These are phyloP conservation scores for Elongisporangium prolatum DNA, from an alignment of 352 stramenopile species.

Conservation along the genomic window DNA sequence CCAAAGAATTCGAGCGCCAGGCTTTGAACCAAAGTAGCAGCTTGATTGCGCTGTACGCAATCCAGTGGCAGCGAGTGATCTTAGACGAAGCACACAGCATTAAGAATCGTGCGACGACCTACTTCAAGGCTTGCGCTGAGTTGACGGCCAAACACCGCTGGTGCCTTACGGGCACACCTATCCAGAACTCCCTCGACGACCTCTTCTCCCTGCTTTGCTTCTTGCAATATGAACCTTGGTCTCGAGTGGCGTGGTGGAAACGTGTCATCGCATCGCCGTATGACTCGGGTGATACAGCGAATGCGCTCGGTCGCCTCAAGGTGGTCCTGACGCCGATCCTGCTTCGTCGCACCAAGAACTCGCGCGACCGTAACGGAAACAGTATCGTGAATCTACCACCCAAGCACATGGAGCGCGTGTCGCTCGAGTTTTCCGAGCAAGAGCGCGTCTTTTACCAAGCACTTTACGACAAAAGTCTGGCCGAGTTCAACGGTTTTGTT, in stretches of 20 bases:
- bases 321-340: conserved; percentile 68
- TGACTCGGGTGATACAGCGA: conserved; percentile 59
- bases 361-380: conserved; percentile 53
- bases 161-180: conserved; percentile 88
- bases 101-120: conserved; percentile 80
- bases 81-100: conserved; percentile 91
- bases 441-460: conserved; percentile 86
- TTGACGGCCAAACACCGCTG: conserved; percentile 68
- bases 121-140: conserved; percentile 57
- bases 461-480: conserved; percentile 79
- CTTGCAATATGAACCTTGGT: conserved; percentile 84
- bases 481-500: conserved; percentile 87
- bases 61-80: conserved; percentile 82
- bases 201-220: conserved; percentile 85
- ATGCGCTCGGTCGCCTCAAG: conserved; percentile 57
- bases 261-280: conserved; percentile 76
- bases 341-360: conserved; percentile 84
- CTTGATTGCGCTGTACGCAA: too few species aligned
- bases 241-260: conserved; percentile 76
- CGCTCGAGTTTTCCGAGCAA: conserved; percentile 62
- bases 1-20: conserved; percentile 27
- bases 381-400: conserved; percentile 65
- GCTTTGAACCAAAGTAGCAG: too few species aligned
- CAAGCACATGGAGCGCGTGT: conserved; percentile 65
- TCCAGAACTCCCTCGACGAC: conserved; percentile 88